These are phyloP conservation scores for Salix koriyanagi DNA, from an alignment of 345 rosid species.

Conservation along the genomic window DNA sequence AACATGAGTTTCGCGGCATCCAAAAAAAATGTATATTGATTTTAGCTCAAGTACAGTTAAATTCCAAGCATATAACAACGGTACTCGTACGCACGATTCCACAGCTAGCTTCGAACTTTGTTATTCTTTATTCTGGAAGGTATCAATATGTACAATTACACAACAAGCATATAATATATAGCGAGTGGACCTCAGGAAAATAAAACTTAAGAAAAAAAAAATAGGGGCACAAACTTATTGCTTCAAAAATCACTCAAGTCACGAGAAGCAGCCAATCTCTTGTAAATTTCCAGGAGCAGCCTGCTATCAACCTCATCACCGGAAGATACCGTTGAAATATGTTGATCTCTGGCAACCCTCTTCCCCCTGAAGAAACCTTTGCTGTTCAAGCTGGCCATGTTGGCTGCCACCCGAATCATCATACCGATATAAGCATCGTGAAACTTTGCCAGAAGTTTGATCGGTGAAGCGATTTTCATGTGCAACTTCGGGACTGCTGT, in stretches of 20 bases:
- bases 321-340: conserved; percentile 17
- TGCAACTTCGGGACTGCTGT: not conserved
- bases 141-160: too few species aligned
- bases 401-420: conserved; percentile 27
- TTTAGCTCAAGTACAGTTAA: too few species aligned
- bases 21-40: fast-evolving
- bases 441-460: conserved; percentile 27
- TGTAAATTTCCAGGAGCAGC: conserved; percentile 33
- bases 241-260: too few species aligned
- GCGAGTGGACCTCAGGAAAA: not conserved
- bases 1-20: too few species aligned
- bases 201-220: too few species aligned
- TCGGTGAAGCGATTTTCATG: conserved; percentile 21
- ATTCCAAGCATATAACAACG: too few species aligned
- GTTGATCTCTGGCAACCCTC: conserved; percentile 16
- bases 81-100: too few species aligned
- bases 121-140: too few species aligned
- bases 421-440: conserved; percentile 31
- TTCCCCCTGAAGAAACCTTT: conserved; percentile 21
- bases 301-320: conserved; percentile 32
- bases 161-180: too few species aligned
- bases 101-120: too few species aligned
- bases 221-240: too few species aligned
- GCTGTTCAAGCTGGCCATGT: conserved; percentile 15
- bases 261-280: conserved; percentile 30